These are phyloP conservation scores for Epichloe elymi DNA, from an alignment of 2,329 filamentous ascomycete species.

Conservation along the genomic window DNA sequence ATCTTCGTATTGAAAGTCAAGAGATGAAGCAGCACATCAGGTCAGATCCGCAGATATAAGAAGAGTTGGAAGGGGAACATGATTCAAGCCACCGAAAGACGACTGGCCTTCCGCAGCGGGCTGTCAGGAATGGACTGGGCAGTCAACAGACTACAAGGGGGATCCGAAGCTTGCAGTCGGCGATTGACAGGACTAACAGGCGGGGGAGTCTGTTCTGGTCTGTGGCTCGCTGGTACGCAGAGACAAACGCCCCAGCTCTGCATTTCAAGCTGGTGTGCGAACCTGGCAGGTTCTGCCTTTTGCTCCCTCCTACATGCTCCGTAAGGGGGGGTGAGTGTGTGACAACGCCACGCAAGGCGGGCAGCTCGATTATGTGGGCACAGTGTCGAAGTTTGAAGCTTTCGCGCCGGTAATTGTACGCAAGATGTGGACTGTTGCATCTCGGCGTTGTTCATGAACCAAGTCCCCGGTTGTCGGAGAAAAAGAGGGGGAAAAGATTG, in stretches of 20 bases:
- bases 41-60: not conserved
- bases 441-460: not conserved
- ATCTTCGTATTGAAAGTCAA: not conserved
- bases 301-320: not conserved
- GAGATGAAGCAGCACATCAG: not conserved
- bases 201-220: not conserved
- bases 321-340: not conserved
- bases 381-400: conserved; percentile 1
- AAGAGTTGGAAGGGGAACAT: not conserved
- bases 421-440: not conserved
- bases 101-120: not conserved
- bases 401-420: not conserved
- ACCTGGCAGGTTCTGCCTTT: not conserved
- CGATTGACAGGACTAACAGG: conserved; percentile 3
- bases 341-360: conserved; percentile 3
- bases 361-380: conserved; percentile 1
- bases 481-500: not conserved
- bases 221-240: not conserved
- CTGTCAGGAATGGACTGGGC: not conserved
- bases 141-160: not conserved
- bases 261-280: conserved; percentile 2
- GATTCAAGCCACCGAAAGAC: conserved; percentile 1
- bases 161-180: not conserved
- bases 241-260: conserved; percentile 6
- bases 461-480: not conserved